Conservation (phyloP, 1,139 yeast genomes). For the Magnusiomyces tetraspermus region DNA sequence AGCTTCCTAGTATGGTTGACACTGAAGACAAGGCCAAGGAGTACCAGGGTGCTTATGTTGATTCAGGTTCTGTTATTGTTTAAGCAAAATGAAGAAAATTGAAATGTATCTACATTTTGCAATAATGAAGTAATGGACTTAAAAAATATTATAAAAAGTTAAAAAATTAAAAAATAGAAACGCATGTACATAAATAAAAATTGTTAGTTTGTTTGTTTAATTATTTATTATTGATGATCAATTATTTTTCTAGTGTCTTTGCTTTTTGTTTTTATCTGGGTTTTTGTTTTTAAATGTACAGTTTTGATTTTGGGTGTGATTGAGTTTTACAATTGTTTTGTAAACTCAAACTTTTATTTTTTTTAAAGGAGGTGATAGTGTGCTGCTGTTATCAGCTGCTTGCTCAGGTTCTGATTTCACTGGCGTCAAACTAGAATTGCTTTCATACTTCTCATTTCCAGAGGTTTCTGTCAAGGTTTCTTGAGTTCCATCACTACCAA, state of each 20-base stretch:
- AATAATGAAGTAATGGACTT: not conserved
- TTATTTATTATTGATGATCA: not conserved
- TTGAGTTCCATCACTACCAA: not conserved
- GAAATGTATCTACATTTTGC: not conserved
- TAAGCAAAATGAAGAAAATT: slow-evolving; percentile 16
- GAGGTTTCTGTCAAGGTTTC: no score
- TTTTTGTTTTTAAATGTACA: no score
- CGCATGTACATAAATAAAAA: not conserved
- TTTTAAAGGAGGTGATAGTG: not conserved
- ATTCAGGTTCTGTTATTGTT: slow-evolving; percentile 38
- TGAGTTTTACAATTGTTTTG: no score
- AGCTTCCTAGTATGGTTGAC: slow-evolving; percentile 42
- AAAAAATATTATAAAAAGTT: not conserved
- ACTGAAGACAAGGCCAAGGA: slow-evolving; percentile 25
- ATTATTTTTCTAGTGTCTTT: not conserved
- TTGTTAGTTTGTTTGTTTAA: not conserved
- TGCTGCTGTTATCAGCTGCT: not conserved
- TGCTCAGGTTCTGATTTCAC: no score
- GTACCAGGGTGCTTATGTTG: slow-evolving; percentile 32
- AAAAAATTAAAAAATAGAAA: slow-evolving; percentile 4
- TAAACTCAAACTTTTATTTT: no score
- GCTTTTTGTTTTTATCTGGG: not conserved
- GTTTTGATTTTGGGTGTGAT: no score
- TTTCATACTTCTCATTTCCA: not conserved
- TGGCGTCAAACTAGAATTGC: no score